A percentile compares a stretch with the other conserved stretches of the same genome.
phyloP scores from a whole-genome alignment of 164 flowering plant genomes.

The Vitis riparia region DNA sequence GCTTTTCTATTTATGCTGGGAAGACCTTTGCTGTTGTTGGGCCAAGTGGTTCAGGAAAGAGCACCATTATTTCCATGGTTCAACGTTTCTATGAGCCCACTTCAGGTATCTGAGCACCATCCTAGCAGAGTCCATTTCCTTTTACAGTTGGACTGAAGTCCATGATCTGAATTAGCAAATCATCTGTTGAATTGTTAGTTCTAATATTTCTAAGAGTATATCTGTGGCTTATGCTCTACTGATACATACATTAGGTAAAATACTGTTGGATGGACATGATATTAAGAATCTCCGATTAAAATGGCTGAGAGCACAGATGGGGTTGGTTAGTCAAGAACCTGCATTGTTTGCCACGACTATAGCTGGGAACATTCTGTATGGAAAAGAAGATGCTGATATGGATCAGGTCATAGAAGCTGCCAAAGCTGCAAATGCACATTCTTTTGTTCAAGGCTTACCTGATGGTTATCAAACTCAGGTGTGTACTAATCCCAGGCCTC shows the following conservation, averaged over 20 bases:
- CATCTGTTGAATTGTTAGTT: no score
- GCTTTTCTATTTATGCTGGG: constrained; percentile 55
- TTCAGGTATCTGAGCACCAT: constrained; percentile 46
- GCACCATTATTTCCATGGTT: constrained; percentile 70
- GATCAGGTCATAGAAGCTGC: constrained; percentile 63
- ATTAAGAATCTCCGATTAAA: constrained; percentile 49
- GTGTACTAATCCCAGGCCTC: constrained; percentile 6
- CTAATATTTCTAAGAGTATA: not conserved
- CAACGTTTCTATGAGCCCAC: constrained; percentile 72
- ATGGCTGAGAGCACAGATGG: constrained; percentile 82
- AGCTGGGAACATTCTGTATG: constrained; percentile 61
- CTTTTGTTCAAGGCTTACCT: constrained; percentile 60
- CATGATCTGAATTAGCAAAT: no score
- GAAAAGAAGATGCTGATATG: constrained; percentile 60
- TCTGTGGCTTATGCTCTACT: constrained; percentile 1
- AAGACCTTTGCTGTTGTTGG: constrained; percentile 69
- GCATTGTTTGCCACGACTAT: constrained; percentile 70
- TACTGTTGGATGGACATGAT: constrained; percentile 73
- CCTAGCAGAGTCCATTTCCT: not conserved
- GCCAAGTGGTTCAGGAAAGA: constrained; percentile 84
- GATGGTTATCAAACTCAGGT: constrained; percentile 76
- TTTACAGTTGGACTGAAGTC: no score
- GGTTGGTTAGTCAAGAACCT: constrained; percentile 88
- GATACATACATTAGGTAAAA: constrained; percentile 35
- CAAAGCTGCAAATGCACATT: constrained; percentile 76